phyloP scores from a whole-genome alignment of 1,139 yeast species.

The Saccharomyces hybrid region DNA sequence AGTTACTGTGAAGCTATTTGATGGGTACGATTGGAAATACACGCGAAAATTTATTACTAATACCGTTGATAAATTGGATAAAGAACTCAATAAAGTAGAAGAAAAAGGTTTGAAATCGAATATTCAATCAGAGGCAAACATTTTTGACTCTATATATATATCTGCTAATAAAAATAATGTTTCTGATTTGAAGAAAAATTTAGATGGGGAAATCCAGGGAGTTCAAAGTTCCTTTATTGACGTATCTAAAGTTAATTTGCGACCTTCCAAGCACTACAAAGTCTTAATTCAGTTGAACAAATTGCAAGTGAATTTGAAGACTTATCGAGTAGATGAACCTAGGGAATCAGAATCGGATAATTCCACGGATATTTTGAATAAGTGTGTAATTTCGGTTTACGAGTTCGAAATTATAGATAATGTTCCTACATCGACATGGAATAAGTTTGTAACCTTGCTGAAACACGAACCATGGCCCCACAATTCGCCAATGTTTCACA shows the following conservation, averaged over 20 bases:
- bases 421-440: constrained; percentile 86
- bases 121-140: constrained; percentile 12
- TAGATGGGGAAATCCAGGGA: constrained; percentile 22
- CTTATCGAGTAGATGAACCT: constrained; percentile 46
- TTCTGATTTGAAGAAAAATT: constrained; percentile 13
- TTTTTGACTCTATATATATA: constrained; percentile 29
- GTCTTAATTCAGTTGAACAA: constrained; percentile 49
- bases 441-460: constrained; percentile 68
- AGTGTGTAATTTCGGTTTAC: constrained; percentile 39
- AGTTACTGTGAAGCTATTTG: constrained; percentile 53
- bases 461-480: constrained; percentile 41
- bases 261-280: constrained; percentile 61
- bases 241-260: constrained; percentile 44
- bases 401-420: constrained; percentile 65
- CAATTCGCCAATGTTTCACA: constrained; percentile 55
- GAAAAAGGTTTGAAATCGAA: constrained; percentile 12
- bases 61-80: constrained; percentile 40
- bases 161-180: constrained; percentile 16
- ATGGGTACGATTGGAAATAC: constrained; percentile 89
- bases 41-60: constrained; percentile 60
- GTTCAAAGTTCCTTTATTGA: constrained; percentile 16
- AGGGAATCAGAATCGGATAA: constrained; percentile 20
- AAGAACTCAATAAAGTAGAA: constrained; percentile 17
- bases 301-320: constrained; percentile 41
- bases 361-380: constrained; percentile 44